Percentiles rank a stretch among this genome's conserved stretches.
Conservation (phyloP, 2,329 filamentous ascomycete species). For the Pseudogymnoascus sp. region DNA sequence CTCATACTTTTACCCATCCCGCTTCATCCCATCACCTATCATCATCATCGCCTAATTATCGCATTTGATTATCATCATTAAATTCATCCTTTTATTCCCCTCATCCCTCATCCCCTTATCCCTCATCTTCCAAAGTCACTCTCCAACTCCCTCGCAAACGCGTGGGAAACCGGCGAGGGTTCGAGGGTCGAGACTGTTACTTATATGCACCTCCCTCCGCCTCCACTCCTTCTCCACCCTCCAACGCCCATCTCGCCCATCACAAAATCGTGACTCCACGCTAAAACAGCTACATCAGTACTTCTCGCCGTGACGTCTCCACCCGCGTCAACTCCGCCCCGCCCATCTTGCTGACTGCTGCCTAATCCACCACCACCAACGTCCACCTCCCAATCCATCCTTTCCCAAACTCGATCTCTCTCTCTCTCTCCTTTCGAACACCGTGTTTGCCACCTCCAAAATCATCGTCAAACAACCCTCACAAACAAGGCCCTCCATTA, state of each 20-base stretch:
- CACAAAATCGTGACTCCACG: background rate
- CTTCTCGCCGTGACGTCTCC: conserved; percentile 1
- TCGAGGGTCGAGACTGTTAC: background rate
- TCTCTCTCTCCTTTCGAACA: background rate
- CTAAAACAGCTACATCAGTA: background rate
- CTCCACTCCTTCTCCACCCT: background rate
- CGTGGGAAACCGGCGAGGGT: background rate
- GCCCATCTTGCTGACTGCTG: background rate
- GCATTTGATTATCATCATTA: background rate
- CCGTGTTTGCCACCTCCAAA: background rate
- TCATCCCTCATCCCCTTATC: background rate
- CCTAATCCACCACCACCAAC: background rate
- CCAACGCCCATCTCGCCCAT: background rate
- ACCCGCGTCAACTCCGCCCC: conserved; percentile 2
- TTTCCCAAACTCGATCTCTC: background rate
- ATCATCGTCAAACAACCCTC: background rate
- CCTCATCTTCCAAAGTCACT: background rate
- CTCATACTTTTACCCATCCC: background rate
- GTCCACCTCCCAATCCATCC: background rate
- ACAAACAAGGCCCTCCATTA: background rate
- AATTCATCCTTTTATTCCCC: background rate
- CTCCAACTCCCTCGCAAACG: too few relatives aligned
- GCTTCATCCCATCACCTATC: too few relatives aligned
- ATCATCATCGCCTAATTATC: background rate
- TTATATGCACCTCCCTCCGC: background rate